Percentiles rank a stretch among this genome's conserved stretches.
These are phyloP conservation scores for Eucalyptus tenuipes DNA, from an alignment of 345 rosid genomes.

Conservation along the genomic window DNA sequence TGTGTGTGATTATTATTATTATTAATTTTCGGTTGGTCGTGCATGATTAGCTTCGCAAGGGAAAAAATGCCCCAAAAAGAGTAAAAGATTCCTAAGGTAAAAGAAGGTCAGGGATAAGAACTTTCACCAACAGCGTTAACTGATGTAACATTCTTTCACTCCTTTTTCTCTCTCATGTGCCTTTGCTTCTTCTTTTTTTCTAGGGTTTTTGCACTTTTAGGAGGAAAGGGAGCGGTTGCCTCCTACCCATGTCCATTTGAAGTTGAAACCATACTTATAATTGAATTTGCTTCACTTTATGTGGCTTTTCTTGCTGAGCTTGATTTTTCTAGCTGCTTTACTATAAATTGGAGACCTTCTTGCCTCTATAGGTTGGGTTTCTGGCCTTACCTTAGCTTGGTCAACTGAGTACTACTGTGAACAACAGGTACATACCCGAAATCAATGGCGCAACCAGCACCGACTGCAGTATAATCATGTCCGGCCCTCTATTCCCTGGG, in stretches of 20 bases:
- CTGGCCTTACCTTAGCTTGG: background rate
- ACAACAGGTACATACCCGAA: background rate
- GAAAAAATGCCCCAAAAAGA: background rate
- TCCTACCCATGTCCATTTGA: background rate
- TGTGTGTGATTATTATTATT: background rate
- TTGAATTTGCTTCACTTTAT: background rate
- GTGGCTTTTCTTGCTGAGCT: background rate
- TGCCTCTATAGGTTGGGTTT: background rate
- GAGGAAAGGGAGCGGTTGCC: background rate
- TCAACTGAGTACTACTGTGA: background rate
- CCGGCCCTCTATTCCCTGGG: background rate
- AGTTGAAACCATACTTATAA: background rate
- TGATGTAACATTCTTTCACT: background rate
- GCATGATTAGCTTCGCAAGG: background rate
- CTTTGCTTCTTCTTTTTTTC: background rate
- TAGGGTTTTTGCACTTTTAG: background rate
- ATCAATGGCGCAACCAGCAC: background rate
- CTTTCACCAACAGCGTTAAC: background rate
- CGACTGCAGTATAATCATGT: background rate
- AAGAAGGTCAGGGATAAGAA: background rate
- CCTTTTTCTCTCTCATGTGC: background rate
- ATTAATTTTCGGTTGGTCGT: background rate
- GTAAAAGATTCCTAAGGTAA: background rate
- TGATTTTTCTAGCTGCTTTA: background rate
- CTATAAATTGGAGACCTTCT: background rate